Conservation (phyloP, 164 flowering plant genomes). For the Kingdonia uniflora region DNA sequence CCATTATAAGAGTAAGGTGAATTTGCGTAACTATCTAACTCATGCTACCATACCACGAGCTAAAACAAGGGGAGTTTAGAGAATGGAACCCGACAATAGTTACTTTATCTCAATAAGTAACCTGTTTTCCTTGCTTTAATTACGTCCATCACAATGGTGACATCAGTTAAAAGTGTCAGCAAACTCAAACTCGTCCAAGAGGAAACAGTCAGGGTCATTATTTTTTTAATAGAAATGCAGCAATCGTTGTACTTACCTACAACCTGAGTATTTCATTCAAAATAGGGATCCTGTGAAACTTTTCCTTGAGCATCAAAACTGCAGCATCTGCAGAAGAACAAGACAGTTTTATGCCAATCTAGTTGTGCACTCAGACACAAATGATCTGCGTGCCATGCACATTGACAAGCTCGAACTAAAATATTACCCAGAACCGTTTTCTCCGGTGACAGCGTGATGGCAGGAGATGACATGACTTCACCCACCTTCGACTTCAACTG, state of each 20-base stretch:
- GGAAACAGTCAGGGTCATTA: not conserved
- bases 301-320: slow-evolving; percentile 20
- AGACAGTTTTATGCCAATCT: not conserved
- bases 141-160: too few species aligned
- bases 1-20: not conserved
- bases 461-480: slow-evolving; percentile 24
- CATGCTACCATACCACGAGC: not conserved
- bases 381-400: too few species aligned
- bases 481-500: slow-evolving; percentile 22
- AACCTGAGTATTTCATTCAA: slow-evolving; percentile 21
- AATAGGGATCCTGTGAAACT: slow-evolving; percentile 28
- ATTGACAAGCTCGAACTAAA: not conserved
- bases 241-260: slow-evolving; percentile 14
- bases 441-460: slow-evolving; percentile 17
- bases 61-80: not conserved
- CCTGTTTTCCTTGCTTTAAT: not conserved
- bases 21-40: not conserved
- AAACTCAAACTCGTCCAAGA: not conserved
- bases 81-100: too few species aligned
- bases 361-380: too few species aligned
- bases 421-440: slow-evolving; percentile 19
- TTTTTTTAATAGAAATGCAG: not conserved
- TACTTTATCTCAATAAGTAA: not conserved
- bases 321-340: slow-evolving; percentile 22
- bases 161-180: too few species aligned